These are phyloP conservation scores for Populus pruinosa DNA, from an alignment of 345 rosid genomes.

Conservation along the genomic window DNA sequence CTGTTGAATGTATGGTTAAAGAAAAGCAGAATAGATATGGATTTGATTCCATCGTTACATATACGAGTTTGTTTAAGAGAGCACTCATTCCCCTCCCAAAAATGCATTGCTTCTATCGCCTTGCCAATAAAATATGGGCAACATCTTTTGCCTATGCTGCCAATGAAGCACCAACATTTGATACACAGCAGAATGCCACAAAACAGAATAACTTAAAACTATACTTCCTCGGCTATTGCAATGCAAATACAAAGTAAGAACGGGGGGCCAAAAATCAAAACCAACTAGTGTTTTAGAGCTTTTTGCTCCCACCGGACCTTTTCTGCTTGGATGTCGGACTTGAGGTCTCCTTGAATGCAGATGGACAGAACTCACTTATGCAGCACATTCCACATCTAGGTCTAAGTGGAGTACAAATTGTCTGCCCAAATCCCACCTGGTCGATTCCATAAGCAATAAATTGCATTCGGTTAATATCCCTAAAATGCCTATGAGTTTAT, in stretches of 20 bases:
- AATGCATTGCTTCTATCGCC: constrained; percentile 1
- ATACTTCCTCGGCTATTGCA: neutral
- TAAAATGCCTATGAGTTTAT: neutral
- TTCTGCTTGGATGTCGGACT: constrained; percentile 48
- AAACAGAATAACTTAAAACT: neutral
- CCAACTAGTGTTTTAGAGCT: constrained; percentile 5
- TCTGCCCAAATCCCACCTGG: constrained; percentile 95
- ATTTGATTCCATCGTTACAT: neutral
- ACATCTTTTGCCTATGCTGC: neutral
- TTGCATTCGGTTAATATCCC: neutral
- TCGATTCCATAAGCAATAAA: neutral
- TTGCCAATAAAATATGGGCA: neutral
- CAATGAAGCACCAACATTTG: neutral
- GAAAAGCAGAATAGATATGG: neutral
- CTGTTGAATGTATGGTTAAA: neutral
- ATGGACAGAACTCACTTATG: constrained; percentile 64
- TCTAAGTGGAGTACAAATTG: constrained; percentile 74
- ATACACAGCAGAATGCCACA: too few species aligned
- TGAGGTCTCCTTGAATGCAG: constrained; percentile 76
- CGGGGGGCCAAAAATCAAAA: neutral
- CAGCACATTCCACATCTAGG: constrained; percentile 69
- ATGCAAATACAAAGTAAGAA: neutral
- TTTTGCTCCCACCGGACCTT: constrained; percentile 36
- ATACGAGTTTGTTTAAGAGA: too few species aligned
- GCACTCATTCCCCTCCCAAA: neutral